Conservation (phyloP, 257 asterid genomes). For the Haberlea rhodopensis region DNA sequence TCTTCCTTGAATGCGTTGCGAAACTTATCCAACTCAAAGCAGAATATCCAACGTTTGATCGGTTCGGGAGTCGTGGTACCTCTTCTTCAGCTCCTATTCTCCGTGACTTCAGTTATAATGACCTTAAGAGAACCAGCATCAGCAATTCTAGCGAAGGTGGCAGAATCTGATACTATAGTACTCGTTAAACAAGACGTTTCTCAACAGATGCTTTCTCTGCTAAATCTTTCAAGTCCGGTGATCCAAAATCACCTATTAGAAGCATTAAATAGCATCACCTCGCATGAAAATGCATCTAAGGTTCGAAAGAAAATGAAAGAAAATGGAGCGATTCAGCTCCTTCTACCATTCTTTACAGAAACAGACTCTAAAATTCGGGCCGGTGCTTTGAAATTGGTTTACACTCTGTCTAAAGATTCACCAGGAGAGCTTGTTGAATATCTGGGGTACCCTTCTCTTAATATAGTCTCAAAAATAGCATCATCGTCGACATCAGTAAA, state of each 20-base stretch:
- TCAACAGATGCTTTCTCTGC: constrained; percentile 88
- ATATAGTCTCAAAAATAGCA: constrained; percentile 35
- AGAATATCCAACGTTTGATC: constrained; percentile 54
- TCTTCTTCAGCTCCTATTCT: too few relatives aligned
- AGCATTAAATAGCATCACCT: constrained; percentile 62
- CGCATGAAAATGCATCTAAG: constrained; percentile 47
- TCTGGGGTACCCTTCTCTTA: constrained; percentile 47
- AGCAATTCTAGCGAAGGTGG: constrained; percentile 80
- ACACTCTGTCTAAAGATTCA: constrained; percentile 43
- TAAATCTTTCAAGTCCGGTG: constrained; percentile 66
- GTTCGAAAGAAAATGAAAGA: constrained; percentile 69
- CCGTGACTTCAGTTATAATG: constrained; percentile 83
- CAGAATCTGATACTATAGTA: constrained; percentile 52
- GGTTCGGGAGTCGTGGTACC: constrained; percentile 54
- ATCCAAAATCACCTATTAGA: constrained; percentile 70
- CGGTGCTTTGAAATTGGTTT: constrained; percentile 51
- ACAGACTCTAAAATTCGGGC: constrained; percentile 41
- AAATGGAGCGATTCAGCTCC: constrained; percentile 64
- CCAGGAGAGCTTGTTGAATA: constrained; percentile 53
- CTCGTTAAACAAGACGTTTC: constrained; percentile 63
- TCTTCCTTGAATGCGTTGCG: constrained; percentile 67
- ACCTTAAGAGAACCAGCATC: constrained; percentile 88
- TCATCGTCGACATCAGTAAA: constrained; percentile 38
- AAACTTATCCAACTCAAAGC: constrained; percentile 48
- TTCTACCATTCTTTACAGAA: constrained; percentile 57